Conservation (phyloP, 2,329 filamentous ascomycete species). For the Trichoderma afroharzianum region DNA sequence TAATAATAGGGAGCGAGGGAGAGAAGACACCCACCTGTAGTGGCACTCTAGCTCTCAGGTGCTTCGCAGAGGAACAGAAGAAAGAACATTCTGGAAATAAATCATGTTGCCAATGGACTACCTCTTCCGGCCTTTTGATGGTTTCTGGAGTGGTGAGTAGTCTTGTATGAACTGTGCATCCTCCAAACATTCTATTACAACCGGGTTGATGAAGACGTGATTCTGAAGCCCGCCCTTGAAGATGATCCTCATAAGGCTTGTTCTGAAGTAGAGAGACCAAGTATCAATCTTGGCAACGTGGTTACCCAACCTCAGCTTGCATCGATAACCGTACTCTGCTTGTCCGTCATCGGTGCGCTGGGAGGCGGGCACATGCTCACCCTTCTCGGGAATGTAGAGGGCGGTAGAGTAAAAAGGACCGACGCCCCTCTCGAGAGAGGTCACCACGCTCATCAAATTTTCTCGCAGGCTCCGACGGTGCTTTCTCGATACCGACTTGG, state of each 20-base stretch:
- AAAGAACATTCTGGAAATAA: background rate
- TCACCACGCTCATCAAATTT: constrained; percentile 49
- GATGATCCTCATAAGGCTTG: constrained; percentile 46
- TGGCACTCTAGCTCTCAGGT: background rate
- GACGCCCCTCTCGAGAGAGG: constrained; percentile 51
- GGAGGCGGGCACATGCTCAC: constrained; percentile 41
- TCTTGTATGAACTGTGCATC: constrained; percentile 34
- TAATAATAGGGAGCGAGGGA: background rate
- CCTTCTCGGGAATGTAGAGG: constrained; percentile 36
- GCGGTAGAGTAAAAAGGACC: constrained; percentile 54
- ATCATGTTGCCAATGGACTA: background rate
- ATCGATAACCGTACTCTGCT: constrained; percentile 50
- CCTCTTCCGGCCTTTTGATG: constrained; percentile 22
- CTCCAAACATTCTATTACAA: constrained; percentile 37
- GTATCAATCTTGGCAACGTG: constrained; percentile 45
- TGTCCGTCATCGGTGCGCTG: constrained; percentile 42
- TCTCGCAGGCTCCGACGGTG: constrained; percentile 46
- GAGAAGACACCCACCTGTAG: background rate
- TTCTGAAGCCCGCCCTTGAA: constrained; percentile 44
- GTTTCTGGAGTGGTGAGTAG: constrained; percentile 15
- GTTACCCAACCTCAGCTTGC: constrained; percentile 47
- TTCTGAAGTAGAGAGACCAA: constrained; percentile 48
- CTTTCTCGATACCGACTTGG: constrained; percentile 48
- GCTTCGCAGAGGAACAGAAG: background rate
- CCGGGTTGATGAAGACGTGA: constrained; percentile 37